Evolutionary conservation across 768 basidiomycete species (phyloP).

Genomic region (Naganishia antarctica): DNA sequence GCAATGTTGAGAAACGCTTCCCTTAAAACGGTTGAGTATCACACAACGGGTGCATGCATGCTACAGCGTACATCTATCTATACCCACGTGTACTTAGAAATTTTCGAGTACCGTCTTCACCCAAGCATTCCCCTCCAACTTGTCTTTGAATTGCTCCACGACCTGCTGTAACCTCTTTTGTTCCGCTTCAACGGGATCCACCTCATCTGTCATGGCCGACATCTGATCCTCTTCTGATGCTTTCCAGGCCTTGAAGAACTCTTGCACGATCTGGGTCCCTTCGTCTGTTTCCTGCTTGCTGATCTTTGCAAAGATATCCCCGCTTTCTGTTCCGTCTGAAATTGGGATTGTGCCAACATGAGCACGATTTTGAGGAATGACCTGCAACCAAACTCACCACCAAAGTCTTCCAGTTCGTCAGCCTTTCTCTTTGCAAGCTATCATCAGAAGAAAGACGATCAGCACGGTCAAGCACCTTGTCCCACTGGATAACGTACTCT

Average conservation of each 20-base stretch:
- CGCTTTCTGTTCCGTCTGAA: constrained; percentile 42
- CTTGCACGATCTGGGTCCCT: constrained; percentile 74
- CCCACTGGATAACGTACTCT: constrained; percentile 55
- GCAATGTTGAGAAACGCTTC: too few relatives aligned
- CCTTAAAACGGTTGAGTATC: too few relatives aligned
- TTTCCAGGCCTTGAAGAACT: constrained; percentile 69
- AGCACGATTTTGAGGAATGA: neutral
- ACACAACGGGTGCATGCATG: too few relatives aligned
- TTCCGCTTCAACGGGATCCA: constrained; percentile 50
- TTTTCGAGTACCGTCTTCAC: constrained; percentile 37
- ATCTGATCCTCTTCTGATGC: constrained; percentile 4
- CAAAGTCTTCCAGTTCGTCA: constrained; percentile 83
- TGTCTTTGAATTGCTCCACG: constrained; percentile 62
- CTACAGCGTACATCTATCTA: too few relatives aligned
- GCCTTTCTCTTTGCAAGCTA: constrained; percentile 88
- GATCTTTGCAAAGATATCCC: constrained; percentile 52
- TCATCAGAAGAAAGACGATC: neutral
- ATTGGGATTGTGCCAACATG: constrained; percentile 2
- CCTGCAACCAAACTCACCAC: constrained; percentile 50
- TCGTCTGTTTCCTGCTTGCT: constrained; percentile 64
- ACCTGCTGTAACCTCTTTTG: constrained; percentile 59
- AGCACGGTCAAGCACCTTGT: neutral
- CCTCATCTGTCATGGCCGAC: neutral
- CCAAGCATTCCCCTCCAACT: constrained; percentile 76
- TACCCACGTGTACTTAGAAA: too few relatives aligned